These are phyloP conservation scores for Phellopilus nigrolimitatus DNA, from an alignment of 1,284 basidiomycete genomes.

Conservation along the genomic window DNA sequence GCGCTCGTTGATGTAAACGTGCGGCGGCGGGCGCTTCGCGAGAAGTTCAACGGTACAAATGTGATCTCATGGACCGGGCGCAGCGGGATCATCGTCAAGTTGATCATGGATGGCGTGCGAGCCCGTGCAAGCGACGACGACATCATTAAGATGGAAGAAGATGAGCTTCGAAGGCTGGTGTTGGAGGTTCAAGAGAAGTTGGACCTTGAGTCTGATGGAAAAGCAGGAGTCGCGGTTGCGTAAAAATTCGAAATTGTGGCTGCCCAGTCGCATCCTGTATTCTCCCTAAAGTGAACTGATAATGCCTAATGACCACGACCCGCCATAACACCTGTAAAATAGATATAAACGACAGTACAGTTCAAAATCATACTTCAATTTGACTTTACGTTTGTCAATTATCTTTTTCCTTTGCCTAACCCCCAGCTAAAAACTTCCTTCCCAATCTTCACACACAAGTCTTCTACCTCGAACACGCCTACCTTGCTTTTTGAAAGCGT, in stretches of 20 bases:
- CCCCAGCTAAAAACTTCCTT: slow-evolving; percentile 21
- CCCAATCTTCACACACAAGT: slow-evolving; percentile 24
- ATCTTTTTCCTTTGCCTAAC: background rate
- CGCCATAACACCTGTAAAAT: no score
- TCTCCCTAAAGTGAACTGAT: no score
- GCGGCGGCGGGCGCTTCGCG: slow-evolving; percentile 23
- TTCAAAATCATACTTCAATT: no score
- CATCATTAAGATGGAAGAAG: background rate
- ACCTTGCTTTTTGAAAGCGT: slow-evolving; percentile 17
- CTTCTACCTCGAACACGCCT: slow-evolving; percentile 23
- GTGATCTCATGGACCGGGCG: slow-evolving; percentile 21
- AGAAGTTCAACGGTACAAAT: slow-evolving; percentile 17
- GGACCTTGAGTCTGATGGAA: background rate
- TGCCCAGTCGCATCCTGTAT: no score
- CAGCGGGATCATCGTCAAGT: slow-evolving; percentile 4
- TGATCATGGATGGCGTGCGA: slow-evolving; percentile 19
- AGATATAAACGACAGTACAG: no score
- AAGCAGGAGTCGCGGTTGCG: background rate
- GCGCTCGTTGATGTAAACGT: slow-evolving; percentile 31
- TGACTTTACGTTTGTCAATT: background rate
- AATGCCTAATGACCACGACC: no score
- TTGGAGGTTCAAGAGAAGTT: background rate
- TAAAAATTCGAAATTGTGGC: no score
- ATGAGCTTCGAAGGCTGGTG: background rate
- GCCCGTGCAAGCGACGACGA: slow-evolving; percentile 9